phyloP scores from a whole-genome alignment of 225 moss, liverwort and hornwort genomes.

The Polytrichum commune region DNA sequence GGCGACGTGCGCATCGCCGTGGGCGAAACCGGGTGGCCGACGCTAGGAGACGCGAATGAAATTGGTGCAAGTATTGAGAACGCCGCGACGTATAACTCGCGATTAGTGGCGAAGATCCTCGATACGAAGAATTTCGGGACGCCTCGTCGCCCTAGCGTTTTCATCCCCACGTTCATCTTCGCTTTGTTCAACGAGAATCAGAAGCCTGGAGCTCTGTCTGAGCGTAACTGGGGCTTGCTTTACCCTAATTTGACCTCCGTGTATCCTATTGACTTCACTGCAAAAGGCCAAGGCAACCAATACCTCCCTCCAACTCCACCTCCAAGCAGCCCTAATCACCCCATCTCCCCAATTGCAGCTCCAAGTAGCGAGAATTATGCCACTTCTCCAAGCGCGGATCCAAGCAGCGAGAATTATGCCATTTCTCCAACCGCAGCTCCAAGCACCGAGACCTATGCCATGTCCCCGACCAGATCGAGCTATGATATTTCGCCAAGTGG shows the following conservation, averaged over 20 bases:
- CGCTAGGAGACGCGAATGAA: constrained; percentile 35
- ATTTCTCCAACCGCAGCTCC: too few species aligned
- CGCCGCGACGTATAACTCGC: constrained; percentile 45
- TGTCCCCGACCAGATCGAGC: too few species aligned
- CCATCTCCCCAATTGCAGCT: too few species aligned
- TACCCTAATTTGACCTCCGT: constrained; percentile 44
- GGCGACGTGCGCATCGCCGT: constrained; percentile 42
- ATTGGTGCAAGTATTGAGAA: constrained; percentile 42
- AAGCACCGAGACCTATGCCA: too few species aligned
- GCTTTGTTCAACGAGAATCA: constrained; percentile 7
- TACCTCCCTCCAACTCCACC: constrained; percentile 20
- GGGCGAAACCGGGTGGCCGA: constrained; percentile 70
- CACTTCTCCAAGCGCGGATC: too few species aligned
- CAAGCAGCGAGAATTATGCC: too few species aligned
- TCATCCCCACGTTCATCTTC: constrained; percentile 57
- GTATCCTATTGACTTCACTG: constrained; percentile 55
- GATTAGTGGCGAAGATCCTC: constrained; percentile 36
- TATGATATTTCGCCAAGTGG: too few species aligned
- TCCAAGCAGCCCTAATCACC: too few species aligned
- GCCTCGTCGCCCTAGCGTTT: constrained; percentile 42
- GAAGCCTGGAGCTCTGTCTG: constrained; percentile 51
- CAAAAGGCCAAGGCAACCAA: constrained; percentile 28
- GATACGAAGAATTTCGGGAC: constrained; percentile 35
- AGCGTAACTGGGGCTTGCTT: constrained; percentile 62
- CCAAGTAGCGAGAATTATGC: too few species aligned